Evolutionary conservation across 148 eudicot species (phyloP).

Genomic region (Pharnaceum exiguum): DNA sequence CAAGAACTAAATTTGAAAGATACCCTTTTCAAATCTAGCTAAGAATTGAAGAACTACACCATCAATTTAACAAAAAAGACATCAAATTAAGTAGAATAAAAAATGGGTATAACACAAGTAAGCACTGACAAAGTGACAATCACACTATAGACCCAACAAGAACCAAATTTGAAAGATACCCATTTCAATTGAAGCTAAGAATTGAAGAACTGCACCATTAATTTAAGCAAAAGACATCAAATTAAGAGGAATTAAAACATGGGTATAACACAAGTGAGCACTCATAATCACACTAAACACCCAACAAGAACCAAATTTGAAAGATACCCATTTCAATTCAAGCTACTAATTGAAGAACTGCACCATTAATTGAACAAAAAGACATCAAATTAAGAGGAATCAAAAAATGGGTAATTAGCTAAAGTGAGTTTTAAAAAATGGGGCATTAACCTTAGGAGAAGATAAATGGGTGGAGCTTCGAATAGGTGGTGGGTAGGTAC

Average conservation of each 20-base stretch:
- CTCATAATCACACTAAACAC: not conserved
- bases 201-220: not conserved
- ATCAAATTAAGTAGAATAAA: not conserved
- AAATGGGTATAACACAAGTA: slow-evolving; percentile 2
- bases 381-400: not conserved
- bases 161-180: not conserved
- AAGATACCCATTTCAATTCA: slow-evolving; percentile 2
- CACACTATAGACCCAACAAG: too few relatives aligned
- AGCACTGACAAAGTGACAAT: not conserved
- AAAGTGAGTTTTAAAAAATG: too few relatives aligned
- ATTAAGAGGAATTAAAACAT: not conserved
- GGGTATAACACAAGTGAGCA: not conserved
- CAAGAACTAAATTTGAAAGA: too few relatives aligned
- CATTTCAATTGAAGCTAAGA: not conserved
- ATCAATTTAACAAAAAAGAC: too few relatives aligned
- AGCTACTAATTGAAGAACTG: not conserved
- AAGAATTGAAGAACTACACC: too few relatives aligned
- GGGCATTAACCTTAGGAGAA: slow-evolving; percentile 48
- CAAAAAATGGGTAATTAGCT: not conserved
- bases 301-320: not conserved
- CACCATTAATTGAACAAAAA: not conserved
- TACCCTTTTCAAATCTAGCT: too few relatives aligned
- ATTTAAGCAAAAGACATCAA: not conserved
- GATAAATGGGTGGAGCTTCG: slow-evolving; percentile 23
- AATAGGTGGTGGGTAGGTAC: slow-evolving; percentile 34